Percentiles rank a stretch among this genome's conserved stretches.
Conservation (phyloP, 805 yeast species). For the Clavispora santaluciae region DNA sequence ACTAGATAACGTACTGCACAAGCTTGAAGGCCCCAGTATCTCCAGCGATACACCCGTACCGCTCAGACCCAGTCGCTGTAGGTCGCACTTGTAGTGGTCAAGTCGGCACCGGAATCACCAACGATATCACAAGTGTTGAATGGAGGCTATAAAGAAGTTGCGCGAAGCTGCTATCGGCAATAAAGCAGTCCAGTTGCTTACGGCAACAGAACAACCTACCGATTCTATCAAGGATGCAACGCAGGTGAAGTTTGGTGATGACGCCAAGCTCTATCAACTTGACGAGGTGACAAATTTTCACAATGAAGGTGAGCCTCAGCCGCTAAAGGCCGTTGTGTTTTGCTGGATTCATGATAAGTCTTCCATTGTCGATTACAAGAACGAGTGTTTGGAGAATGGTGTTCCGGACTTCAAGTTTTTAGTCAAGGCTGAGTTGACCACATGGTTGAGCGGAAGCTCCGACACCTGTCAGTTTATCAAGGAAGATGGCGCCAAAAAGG, state of each 20-base stretch:
- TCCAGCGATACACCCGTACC: background rate
- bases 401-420: constrained; percentile 73
- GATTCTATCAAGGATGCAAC: constrained; percentile 33
- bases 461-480: constrained; percentile 53
- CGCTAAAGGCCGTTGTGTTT: constrained; percentile 59
- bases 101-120: background rate
- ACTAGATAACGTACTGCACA: background rate
- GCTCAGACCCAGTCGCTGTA: background rate
- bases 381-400: constrained; percentile 59
- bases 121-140: background rate
- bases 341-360: constrained; percentile 76
- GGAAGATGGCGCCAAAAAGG: constrained; percentile 11
- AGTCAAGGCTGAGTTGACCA: constrained; percentile 77
- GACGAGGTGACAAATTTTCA: constrained; percentile 51
- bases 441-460: constrained; percentile 73
- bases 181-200: constrained; percentile 20
- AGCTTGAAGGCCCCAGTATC: background rate
- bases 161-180: constrained; percentile 23
- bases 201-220: constrained; percentile 10
- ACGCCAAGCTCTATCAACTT: constrained; percentile 24
- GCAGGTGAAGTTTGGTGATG: constrained; percentile 27
- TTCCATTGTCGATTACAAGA: constrained; percentile 75
- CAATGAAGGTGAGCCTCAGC: constrained; percentile 44
- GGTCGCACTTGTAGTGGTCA: background rate
- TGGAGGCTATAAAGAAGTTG: constrained; percentile 22